Percentiles rank a stretch among this genome's conserved stretches.
These are phyloP conservation scores for Candida maesae DNA, from an alignment of 805 yeast genomes.

Conservation along the genomic window DNA sequence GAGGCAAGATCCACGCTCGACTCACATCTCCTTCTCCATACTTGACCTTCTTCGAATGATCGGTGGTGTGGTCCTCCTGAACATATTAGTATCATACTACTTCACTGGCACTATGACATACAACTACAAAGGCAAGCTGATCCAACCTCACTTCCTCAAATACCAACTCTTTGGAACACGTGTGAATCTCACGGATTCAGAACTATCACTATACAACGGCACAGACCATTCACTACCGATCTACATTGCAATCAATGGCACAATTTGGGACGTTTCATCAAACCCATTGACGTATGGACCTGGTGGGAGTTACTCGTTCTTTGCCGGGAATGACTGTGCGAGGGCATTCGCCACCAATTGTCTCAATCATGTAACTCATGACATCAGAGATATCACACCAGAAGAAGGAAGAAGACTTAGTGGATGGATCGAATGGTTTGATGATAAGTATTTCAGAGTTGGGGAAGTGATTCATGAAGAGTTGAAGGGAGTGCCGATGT, in stretches of 20 bases:
- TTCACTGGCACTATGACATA: slow-evolving; percentile 33
- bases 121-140: slow-evolving; percentile 46
- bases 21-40: slow-evolving; percentile 7
- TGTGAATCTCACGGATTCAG: slow-evolving; percentile 32
- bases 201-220: slow-evolving; percentile 43
- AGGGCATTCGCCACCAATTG: slow-evolving; percentile 60
- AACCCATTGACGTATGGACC: slow-evolving; percentile 44
- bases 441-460: slow-evolving; percentile 23
- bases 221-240: slow-evolving; percentile 39
- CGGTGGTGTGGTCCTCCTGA: slow-evolving; percentile 17
- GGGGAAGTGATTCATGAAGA: slow-evolving; percentile 17
- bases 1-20: neutral
- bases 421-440: slow-evolving; percentile 29
- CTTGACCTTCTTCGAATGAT: slow-evolving; percentile 23
- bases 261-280: slow-evolving; percentile 49
- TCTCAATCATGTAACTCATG: slow-evolving; percentile 50
- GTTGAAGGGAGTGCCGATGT: slow-evolving; percentile 10
- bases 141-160: slow-evolving; percentile 34
- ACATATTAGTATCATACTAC: slow-evolving; percentile 12
- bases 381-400: slow-evolving; percentile 45
- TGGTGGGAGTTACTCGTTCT: slow-evolving; percentile 40
- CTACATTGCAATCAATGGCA: slow-evolving; percentile 48
- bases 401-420: slow-evolving; percentile 25
- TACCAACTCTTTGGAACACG: slow-evolving; percentile 12
- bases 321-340: slow-evolving; percentile 53